Evolutionary conservation across 2,329 filamentous ascomycete genomes (phyloP), one percentile per base, ranked within the genome.

Genomic region (Nemania sp.): DNA sequence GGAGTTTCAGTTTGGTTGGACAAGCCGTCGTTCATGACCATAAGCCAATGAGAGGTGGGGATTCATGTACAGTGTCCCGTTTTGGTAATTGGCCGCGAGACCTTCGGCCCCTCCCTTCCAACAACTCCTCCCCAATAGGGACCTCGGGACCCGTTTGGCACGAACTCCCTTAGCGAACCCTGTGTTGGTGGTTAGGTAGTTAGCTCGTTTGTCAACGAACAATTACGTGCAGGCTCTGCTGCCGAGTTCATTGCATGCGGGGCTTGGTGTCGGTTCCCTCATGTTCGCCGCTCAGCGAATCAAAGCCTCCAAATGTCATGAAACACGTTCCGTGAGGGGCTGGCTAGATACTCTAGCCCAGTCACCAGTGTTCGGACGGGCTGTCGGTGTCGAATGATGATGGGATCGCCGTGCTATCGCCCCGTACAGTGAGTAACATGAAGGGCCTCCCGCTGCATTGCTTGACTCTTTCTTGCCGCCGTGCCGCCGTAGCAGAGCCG

Each of bases 371-470:
- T 23, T 20, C 46, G 26, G n/a, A 37, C 28, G 37, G 22, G 28
- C 15, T 24, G 36, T 44, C 20, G 22, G n/a, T 40, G 42, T 52
- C 15, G 22, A 49, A 56, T 37, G n/a, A 57, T 54, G 50, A 60
- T 45, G 48, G 53, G 50, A 48, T 49, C 52, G 57, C 36, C 45
- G 37, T 39, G 14, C 28, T 20, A 36, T 23, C 44, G 51, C 48
- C 52, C 54, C 51, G 36, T 57, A 56, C 52, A 52, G 52, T 54
- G 51, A 57, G 45, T 30, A 41, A 23, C 31, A 23, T 22, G n/a
- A 41, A 26, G 19, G 15, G 40, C 15, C 24, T 33, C 12, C 9
- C 19, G 24, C 20, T 36, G 12, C 33, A 14, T 17, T 39, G 31
- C n/a, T 46, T 28, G 15, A 47, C 42, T 30, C 33, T 37, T 22